Base-by-base conservation (phyloP, 306 rosid species). In the Citrullus amarus region DNA sequence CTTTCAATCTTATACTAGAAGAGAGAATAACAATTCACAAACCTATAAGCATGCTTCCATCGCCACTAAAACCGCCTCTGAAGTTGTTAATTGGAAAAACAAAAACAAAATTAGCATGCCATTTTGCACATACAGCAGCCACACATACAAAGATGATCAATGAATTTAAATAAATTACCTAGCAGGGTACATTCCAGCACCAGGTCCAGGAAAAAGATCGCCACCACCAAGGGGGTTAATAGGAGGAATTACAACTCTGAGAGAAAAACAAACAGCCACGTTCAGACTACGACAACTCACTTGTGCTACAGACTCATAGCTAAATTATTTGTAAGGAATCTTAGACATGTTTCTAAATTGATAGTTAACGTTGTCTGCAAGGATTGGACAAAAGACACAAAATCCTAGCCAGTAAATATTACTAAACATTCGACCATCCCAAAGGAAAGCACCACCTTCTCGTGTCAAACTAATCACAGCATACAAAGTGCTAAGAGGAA, bases 21-120 rank as follows among this genome's bases (percentile, higher is more conserved):
- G 34, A 38, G n/a, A 74, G 22, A 41, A 82, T 32, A 41, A 58
- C 34, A n/a, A 9, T 60, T 30, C 63, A 86, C 90, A 63, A 79
- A 90, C 97, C 97, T 44, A 93, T 9, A 80, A 85, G 86, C 97
- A 91, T 88, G 87, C 97, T 77, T 77, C 95, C 97, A 77, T 87
- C 92, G 55, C 73, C 50, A 16, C 86, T 85, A 72, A 81, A 84
- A 55, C 59, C 89, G 53, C 88, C 88, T 86, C 96, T 93, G 88
- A 72, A 85, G 60, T 66, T 48, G 18, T 51, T 57, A 41, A 68
- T 68, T 16, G 70, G 0, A 34, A 63, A 4, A 36, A 46, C 53
- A 20, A 20, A 60, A 77, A 50, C 48, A 80, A 65, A 73, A 73
- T 73, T 73, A 73, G 61, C 56, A 39, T 73, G 77, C 8, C 10